These are phyloP conservation scores for Aureococcus anophagefferens DNA, from an alignment of 108 stramenopile genomes.

Conservation along the genomic window DNA sequence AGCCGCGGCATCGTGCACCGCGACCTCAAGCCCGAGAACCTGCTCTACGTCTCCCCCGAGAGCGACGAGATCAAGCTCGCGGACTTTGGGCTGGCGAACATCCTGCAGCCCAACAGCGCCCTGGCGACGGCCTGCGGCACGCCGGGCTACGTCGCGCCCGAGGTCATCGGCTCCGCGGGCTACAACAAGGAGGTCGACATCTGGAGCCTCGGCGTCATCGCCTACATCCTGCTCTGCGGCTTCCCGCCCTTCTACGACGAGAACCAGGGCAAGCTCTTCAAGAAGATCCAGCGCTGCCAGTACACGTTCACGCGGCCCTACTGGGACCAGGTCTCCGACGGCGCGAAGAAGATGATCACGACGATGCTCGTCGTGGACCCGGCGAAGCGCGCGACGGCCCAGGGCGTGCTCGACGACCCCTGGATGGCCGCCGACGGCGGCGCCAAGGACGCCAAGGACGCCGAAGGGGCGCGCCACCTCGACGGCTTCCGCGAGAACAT, in stretches of 20 bases:
- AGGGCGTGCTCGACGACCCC: constrained; percentile 21
- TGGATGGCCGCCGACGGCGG: constrained; percentile 8
- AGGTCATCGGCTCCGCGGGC: constrained; percentile 71
- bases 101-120: constrained; percentile 48
- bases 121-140: constrained; percentile 89
- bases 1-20: constrained; percentile 62
- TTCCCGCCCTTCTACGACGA: constrained; percentile 96
- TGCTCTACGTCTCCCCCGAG: constrained; percentile 49
- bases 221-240: constrained; percentile 91
- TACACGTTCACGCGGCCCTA: constrained; percentile 31
- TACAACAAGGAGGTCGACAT: constrained; percentile 86
- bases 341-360: constrained; percentile 12
- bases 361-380: constrained; percentile 21
- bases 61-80: constrained; percentile 90
- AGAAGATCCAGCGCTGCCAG: constrained; percentile 28
- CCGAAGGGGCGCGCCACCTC: too few species aligned
- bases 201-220: constrained; percentile 85
- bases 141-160: constrained; percentile 83
- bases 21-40: constrained; percentile 79
- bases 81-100: constrained; percentile 96
- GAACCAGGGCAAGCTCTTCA: constrained; percentile 50
- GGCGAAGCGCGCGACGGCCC: constrained; percentile 4
- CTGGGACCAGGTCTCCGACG: constrained; percentile 27
- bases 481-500: constrained; percentile 11
- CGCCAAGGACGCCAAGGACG: constrained; percentile 1